Conservation (phyloP, 106 monocot species). For the Triglochin maritima region DNA sequence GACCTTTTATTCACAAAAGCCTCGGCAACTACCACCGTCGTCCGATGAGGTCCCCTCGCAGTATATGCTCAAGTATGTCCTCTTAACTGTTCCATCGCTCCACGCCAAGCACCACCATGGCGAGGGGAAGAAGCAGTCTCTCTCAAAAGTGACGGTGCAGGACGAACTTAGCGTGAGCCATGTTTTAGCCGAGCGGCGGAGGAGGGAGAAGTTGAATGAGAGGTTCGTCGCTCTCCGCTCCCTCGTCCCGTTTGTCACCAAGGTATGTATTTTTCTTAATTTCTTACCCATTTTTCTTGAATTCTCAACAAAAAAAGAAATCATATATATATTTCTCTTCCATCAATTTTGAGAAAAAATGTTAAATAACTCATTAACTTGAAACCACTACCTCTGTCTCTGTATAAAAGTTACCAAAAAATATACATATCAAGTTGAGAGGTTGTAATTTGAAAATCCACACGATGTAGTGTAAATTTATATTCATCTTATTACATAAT, state of each 20-base stretch:
- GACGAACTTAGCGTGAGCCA: constrained; percentile 58
- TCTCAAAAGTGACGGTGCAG: constrained; percentile 16
- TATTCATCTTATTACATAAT: no score
- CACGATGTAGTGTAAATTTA: no score
- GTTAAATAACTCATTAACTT: no score
- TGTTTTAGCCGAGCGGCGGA: constrained; percentile 62
- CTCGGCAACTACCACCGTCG: not conserved
- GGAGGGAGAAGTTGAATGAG: constrained; percentile 88
- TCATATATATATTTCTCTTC: no score
- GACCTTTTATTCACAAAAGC: constrained; percentile 2
- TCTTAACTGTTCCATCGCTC: constrained; percentile 27
- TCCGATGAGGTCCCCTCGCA: constrained; percentile 21
- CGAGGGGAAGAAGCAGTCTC: constrained; percentile 16
- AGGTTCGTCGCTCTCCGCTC: constrained; percentile 69
- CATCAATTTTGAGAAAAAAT: no score
- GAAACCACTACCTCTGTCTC: no score
- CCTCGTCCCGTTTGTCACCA: constrained; percentile 76
- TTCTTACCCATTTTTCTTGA: not conserved
- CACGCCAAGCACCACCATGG: constrained; percentile 11
- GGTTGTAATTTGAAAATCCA: no score
- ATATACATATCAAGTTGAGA: no score
- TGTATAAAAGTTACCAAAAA: no score
- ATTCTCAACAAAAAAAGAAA: not conserved
- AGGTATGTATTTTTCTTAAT: constrained; percentile 23
- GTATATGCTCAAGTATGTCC: constrained; percentile 39